These are phyloP conservation scores for Leishmania lainsoni DNA, from an alignment of 208 protist species.

Conservation along the genomic window DNA sequence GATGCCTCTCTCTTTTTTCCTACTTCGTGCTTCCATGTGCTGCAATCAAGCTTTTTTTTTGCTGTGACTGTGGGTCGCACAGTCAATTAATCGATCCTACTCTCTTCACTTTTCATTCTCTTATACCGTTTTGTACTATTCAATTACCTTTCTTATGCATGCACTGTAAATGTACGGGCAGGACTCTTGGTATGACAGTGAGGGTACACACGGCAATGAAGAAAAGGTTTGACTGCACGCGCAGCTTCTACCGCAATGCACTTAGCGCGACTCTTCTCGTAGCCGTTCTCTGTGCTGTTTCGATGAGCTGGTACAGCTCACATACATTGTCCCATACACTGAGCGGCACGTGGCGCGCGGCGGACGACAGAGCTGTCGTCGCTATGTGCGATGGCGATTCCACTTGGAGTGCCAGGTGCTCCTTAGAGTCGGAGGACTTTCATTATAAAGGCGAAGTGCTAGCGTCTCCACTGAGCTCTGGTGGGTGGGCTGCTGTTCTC, in stretches of 20 bases:
- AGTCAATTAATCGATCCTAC: slow-evolving; percentile 1
- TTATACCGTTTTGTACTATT: background rate
- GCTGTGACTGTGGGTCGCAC: background rate
- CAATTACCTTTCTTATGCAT: background rate
- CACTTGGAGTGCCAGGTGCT: slow-evolving; percentile 19
- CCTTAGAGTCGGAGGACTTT: slow-evolving; percentile 8
- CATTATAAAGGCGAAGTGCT: slow-evolving; percentile 13
- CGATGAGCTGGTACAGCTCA: slow-evolving; percentile 46
- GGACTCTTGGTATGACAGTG: background rate
- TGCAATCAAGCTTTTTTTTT: background rate
- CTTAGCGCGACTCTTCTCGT: slow-evolving; percentile 21
- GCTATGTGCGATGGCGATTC: slow-evolving; percentile 13
- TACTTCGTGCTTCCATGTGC: background rate
- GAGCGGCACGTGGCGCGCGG: slow-evolving; percentile 31
- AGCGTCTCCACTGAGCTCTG: slow-evolving; percentile 25
- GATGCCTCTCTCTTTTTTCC: background rate
- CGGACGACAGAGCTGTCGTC: slow-evolving; percentile 13
- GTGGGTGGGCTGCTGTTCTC: slow-evolving; percentile 28
- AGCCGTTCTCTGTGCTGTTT: slow-evolving; percentile 33
- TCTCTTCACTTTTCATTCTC: background rate
- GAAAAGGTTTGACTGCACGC: background rate
- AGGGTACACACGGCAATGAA: background rate
- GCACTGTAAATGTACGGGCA: background rate
- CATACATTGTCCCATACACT: slow-evolving; percentile 34
- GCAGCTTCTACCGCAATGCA: slow-evolving; percentile 16